These are phyloP conservation scores for Annona cherimola DNA, from an alignment of 164 flowering plant species.

Conservation along the genomic window DNA sequence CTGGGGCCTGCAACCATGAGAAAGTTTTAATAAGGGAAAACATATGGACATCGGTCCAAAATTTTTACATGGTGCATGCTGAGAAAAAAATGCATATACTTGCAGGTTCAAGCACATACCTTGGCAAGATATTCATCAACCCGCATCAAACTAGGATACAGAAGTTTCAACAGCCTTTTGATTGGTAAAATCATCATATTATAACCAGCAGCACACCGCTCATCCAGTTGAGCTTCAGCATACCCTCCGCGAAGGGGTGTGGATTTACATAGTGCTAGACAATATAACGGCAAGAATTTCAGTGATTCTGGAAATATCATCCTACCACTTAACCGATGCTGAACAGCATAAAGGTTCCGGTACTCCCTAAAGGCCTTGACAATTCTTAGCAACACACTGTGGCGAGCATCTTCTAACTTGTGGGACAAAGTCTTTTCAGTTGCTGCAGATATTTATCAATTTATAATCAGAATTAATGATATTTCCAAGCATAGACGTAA, in stretches of 20 bases:
- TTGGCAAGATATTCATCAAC: conserved; percentile 71
- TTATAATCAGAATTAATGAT: neutral
- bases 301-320: conserved; percentile 93
- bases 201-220: conserved; percentile 87
- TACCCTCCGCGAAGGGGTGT: conserved; percentile 78
- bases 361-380: conserved; percentile 91
- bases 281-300: conserved; percentile 66
- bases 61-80: neutral
- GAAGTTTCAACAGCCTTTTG: conserved; percentile 63
- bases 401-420: conserved; percentile 93
- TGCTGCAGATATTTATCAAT: conserved; percentile 50
- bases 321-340: conserved; percentile 83
- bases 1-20: conserved; percentile 32
- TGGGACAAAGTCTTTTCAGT: conserved; percentile 78
- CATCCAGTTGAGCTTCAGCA: conserved; percentile 89
- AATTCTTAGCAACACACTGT: conserved; percentile 50
- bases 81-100: neutral
- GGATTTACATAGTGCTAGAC: conserved; percentile 76
- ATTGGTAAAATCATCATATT: conserved; percentile 89
- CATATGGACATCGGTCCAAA: neutral
- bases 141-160: conserved; percentile 79
- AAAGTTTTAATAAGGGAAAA: neutral
- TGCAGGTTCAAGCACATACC: conserved; percentile 29
- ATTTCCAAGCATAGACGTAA: neutral
- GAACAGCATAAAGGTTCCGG: conserved; percentile 90